Base-by-base conservation (phyloP, 176 grass and related monocot genomes). In the Puya raimondii region DNA sequence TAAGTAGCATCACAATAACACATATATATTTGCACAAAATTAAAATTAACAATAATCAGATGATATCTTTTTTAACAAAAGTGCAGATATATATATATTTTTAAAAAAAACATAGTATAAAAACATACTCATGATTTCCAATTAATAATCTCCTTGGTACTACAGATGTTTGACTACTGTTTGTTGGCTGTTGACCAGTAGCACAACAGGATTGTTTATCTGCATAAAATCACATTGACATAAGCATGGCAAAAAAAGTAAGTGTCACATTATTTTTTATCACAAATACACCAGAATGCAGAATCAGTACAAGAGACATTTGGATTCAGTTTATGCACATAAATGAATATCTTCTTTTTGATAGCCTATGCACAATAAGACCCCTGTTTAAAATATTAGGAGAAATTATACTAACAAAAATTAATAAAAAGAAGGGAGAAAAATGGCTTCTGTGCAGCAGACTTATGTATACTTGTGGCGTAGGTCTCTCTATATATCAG, bases 111-210 rank as follows among this genome's bases (percentile, higher is more conserved):
- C 2, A 17, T 6, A 16, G 20, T 26, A 50, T 18, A 10, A 14
- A 70, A 80, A 58, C 88, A 84, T 93, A 99, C 94, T 83, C 82
- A 67, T 77, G 47, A 67, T 85, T 85, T 63, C 68, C 82, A 82
- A 68, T 71, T 49, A 72, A 85, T 50, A 71, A 59, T 71, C 72
- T 85, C 56, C 29, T 80, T 51, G 74, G 80, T 80, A 76, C 69
- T 22, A 79, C 70, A 87, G 83, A 65, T 11, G 47, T 65, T 61
- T 77, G 67, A 77, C 68, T 64, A 18, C 11, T 74, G n/a, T 80
- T 72, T 72, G 69, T 86, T 75, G 72, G 71, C 66, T 84, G 77
- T 51, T 80, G 72, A 52, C 70, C 48, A 47, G 72, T 51, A 75
- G 67, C 48, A 80, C 25, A 18, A 51, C 64, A 25, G 18, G 84